A percentile compares a stretch with the other conserved stretches of the same genome.
Conservation (phyloP, 306 rosid genomes). For the Neltuma alba region DNA sequence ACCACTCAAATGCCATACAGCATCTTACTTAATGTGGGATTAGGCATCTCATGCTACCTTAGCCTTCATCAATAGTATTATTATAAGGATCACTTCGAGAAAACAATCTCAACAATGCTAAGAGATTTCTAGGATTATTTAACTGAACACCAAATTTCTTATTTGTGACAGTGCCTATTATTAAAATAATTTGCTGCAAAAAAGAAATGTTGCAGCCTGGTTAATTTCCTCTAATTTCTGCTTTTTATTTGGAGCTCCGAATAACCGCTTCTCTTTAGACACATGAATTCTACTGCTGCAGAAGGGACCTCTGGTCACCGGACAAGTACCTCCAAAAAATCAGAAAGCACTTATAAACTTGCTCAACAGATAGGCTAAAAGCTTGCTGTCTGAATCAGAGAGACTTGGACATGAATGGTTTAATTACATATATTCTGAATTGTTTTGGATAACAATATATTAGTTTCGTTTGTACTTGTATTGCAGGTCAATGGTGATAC, state of each 20-base stretch:
- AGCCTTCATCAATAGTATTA: neutral
- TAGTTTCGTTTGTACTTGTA: constrained; percentile 20
- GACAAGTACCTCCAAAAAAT: neutral
- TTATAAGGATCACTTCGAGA: neutral
- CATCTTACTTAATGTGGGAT: neutral
- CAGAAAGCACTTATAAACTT: neutral
- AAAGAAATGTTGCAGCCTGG: neutral
- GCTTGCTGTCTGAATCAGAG: neutral
- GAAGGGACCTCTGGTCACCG: neutral
- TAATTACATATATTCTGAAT: neutral
- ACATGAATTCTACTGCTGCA: neutral
- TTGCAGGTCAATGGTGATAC: constrained; percentile 96
- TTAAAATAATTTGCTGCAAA: neutral
- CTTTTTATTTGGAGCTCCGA: neutral
- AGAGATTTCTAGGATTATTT: neutral
- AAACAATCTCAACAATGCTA: neutral
- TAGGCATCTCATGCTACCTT: neutral
- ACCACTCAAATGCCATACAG: neutral
- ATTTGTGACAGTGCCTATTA: neutral
- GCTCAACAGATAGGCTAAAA: neutral
- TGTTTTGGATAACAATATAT: constrained; percentile 17
- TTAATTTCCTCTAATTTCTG: constrained; percentile 8
- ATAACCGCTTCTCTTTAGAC: neutral
- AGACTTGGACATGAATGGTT: neutral
- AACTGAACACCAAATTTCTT: neutral